Evolutionary conservation across 2,329 filamentous ascomycete species (phyloP).

Genomic region (Pseudogymnoascus pannorum): DNA sequence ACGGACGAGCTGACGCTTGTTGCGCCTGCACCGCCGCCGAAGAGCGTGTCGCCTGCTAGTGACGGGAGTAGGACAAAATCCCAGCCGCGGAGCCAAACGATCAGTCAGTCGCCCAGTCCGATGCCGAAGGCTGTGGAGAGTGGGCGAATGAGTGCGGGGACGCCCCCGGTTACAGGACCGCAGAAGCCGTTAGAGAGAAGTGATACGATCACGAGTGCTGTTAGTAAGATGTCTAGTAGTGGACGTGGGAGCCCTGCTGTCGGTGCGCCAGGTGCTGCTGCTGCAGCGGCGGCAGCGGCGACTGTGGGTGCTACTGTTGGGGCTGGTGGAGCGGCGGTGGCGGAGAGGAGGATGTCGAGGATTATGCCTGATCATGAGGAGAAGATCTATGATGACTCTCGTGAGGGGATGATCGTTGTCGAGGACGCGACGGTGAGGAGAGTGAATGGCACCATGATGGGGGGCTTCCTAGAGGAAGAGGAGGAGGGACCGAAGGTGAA

Average conservation of each 20-base stretch:
- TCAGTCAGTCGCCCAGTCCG: not conserved
- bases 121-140: not conserved
- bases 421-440: constrained; percentile 1
- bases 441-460: constrained; percentile 18
- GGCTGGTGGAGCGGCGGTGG: constrained; percentile 43
- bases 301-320: not conserved
- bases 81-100: not conserved
- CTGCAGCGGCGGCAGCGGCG: not conserved
- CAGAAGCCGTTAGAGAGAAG: not conserved
- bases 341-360: constrained; percentile 24
- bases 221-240: not conserved
- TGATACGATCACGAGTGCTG: not conserved
- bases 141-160: not conserved
- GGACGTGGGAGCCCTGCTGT: not conserved
- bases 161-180: not conserved
- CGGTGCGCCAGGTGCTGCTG: not conserved
- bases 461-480: constrained; percentile 37
- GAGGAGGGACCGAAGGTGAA: constrained; percentile 32
- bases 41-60: not conserved
- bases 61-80: not conserved
- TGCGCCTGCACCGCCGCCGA: not conserved
- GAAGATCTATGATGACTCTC: not conserved
- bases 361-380: constrained; percentile 10
- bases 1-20: not conserved
- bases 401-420: not conserved